Percentiles rank a stretch among this genome's conserved stretches.
Conservation (phyloP, 2,329 filamentous ascomycete genomes). For the Colletotrichum sp. region DNA sequence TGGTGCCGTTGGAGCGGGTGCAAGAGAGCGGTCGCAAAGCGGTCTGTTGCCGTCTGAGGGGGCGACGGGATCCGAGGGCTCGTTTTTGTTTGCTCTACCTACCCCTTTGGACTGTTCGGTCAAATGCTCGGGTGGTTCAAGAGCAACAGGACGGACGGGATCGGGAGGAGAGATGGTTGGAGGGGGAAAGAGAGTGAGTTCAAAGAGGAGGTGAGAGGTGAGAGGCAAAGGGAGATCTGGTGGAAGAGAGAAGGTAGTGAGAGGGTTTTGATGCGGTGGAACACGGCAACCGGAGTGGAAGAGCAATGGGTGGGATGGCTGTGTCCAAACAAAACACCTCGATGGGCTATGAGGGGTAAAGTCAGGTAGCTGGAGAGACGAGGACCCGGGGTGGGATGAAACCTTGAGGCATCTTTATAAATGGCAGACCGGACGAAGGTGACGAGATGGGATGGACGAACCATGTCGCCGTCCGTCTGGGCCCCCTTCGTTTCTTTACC, state of each 20-base stretch:
- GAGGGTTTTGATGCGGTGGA: not conserved
- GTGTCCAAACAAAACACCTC: not conserved
- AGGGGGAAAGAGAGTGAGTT: not conserved
- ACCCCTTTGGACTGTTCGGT: not conserved
- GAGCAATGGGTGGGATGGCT: not conserved
- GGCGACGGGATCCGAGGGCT: not conserved
- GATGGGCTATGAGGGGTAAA: not conserved
- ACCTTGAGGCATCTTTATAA: slow-evolving; percentile 1
- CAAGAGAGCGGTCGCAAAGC: not conserved
- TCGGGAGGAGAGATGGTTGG: not conserved
- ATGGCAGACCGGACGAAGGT: not conserved
- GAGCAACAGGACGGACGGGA: not conserved
- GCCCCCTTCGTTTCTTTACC: not conserved
- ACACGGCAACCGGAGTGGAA: not conserved
- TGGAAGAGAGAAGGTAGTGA: not conserved
- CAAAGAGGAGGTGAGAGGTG: not conserved
- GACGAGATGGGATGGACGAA: not conserved
- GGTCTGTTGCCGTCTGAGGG: not conserved
- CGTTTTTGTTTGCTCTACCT: not conserved
- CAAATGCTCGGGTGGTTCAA: not conserved
- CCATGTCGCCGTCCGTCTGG: slow-evolving; percentile 5
- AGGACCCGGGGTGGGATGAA: not conserved
- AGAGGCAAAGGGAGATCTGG: not conserved
- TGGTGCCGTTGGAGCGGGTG: not conserved
- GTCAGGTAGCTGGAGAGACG: not conserved